Base-by-base conservation (phyloP, 352 stramenopile genomes). In the Phytophthora hybrid region DNA sequence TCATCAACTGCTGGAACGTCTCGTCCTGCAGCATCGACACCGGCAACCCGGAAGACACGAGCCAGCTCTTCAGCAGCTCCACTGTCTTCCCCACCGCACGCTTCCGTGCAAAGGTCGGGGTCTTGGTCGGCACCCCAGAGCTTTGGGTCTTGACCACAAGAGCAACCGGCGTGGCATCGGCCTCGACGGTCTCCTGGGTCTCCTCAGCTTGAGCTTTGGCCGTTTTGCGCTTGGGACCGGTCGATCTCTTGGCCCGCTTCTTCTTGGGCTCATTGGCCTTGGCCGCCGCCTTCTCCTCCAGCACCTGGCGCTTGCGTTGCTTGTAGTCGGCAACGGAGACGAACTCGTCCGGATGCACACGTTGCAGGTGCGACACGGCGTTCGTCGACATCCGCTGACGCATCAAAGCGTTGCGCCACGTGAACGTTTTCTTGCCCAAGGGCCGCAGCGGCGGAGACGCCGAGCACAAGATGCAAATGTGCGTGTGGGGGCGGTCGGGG, bases 361-460 rank as follows among this genome's bases (percentile, higher is more conserved):
- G 71, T 31, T 81, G 70, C 59, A 83, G 49, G 57, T 83, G 77
- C 14, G 75, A 63, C 6, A 80, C 63, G 4, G 77, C 77, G 44
- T 83, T 83, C 23, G 77, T 83, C 3, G 77, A 81, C 77, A 83
- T 83, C 16, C 77, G 59, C 63, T 81, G 74, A 0, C 77, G 70
- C 77, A 83, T 83, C 1, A 83, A 39, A 13, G 77, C 77, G 18
- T 64, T 69, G 4, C 53, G 55, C 77, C 77, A 83, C 14, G 69
- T 70, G 16, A 39, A 1, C 1, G 41, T n/a, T 16, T 44, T 59
- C 60, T 64, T 76, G 8, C 31, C 14, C 2, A 51, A 66, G 8
- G 46, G 16, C 19, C 61, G 70, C 16, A 67, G 5, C 0, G 59
- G 70, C 1, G 74, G 56, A 7, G 58, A 37, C 8, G 61, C 60